These are phyloP conservation scores for Tothia fuscella DNA, from an alignment of 2,329 filamentous ascomycete genomes.

Conservation along the genomic window DNA sequence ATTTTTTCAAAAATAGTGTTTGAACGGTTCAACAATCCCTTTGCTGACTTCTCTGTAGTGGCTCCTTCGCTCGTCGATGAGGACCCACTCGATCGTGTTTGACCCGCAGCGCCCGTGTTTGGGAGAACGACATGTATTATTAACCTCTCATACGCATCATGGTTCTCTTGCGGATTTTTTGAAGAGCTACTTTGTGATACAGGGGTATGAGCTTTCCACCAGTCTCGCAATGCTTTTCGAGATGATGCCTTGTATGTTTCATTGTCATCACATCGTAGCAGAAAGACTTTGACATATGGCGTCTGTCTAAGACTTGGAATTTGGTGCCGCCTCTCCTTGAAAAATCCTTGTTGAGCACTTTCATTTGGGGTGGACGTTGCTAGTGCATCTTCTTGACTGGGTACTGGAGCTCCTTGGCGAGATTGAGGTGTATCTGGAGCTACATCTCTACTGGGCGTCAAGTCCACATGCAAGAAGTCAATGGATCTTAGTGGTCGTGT, in stretches of 20 bases:
- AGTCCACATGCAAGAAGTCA: slow-evolving; percentile 79
- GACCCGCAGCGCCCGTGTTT: slow-evolving; percentile 67
- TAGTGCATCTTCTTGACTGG: slow-evolving; percentile 12
- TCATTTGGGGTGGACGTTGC: slow-evolving; percentile 27
- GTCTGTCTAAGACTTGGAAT: slow-evolving; percentile 88
- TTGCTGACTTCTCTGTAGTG: slow-evolving; percentile 51
- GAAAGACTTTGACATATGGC: slow-evolving; percentile 81
- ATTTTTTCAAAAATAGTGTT: slow-evolving; percentile 83
- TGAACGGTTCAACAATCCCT: slow-evolving; percentile 66
- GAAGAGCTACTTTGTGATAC: slow-evolving; percentile 43
- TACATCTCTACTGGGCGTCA: slow-evolving; percentile 47
- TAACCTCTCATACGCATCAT: slow-evolving; percentile 94
- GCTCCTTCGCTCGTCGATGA: slow-evolving; percentile 38
- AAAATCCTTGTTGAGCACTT: no score
- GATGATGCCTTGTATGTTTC: slow-evolving; percentile 79
- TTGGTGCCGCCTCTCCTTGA: slow-evolving; percentile 85
- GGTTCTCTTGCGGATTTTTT: slow-evolving; percentile 66
- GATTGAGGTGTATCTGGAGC: slow-evolving; percentile 19
- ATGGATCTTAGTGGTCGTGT: slow-evolving; percentile 86
- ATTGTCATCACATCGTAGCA: slow-evolving; percentile 90
- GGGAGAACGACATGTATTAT: slow-evolving; percentile 87
- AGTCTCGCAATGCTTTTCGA: slow-evolving; percentile 71
- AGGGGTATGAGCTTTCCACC: slow-evolving; percentile 69
- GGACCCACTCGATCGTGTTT: slow-evolving; percentile 52
- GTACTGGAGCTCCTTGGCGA: slow-evolving; percentile 5